Percentiles rank a stretch among this genome's conserved stretches.
phyloP scores from a whole-genome alignment of 2,329 filamentous ascomycete species.

The Cladophialophora immunda region DNA sequence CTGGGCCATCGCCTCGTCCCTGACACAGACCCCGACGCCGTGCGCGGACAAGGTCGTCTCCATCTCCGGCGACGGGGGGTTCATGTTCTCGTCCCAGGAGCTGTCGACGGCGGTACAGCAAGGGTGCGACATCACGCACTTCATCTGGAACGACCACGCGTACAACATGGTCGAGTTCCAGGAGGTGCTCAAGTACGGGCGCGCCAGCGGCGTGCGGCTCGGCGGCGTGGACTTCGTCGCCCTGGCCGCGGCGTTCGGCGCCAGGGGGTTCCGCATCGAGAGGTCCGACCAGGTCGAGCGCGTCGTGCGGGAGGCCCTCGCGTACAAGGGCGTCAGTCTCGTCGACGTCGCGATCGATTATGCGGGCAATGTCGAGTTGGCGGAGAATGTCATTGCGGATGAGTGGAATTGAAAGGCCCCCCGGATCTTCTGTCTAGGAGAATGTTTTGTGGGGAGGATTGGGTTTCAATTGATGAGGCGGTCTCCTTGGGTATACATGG shows the following conservation, averaged over 20 bases:
- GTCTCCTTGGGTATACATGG: no score
- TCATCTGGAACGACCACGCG: constrained; percentile 60
- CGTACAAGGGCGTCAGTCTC: constrained; percentile 53
- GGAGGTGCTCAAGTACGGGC: constrained; percentile 60
- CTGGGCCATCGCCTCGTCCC: constrained; percentile 59
- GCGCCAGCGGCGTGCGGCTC: constrained; percentile 54
- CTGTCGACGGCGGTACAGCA: constrained; percentile 58
- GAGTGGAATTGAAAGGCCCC: constrained; percentile 32
- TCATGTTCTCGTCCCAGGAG: constrained; percentile 60
- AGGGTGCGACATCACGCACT: constrained; percentile 60
- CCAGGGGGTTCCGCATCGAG: constrained; percentile 54
- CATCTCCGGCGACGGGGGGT: constrained; percentile 58
- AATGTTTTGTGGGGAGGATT: no score
- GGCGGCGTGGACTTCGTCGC: constrained; percentile 59
- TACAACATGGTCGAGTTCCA: constrained; percentile 64
- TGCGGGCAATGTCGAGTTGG: constrained; percentile 52
- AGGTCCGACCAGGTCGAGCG: constrained; percentile 51
- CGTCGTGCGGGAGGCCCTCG: constrained; percentile 56
- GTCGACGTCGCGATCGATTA: constrained; percentile 60
- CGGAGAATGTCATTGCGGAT: constrained; percentile 49
- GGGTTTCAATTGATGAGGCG: no score
- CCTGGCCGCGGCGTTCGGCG: constrained; percentile 58
- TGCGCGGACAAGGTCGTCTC: constrained; percentile 56
- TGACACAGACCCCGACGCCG: constrained; percentile 51
- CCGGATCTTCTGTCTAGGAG: no score